Base-by-base conservation (phyloP, 169 alveolate species). In the Fabrea salina region DNA sequence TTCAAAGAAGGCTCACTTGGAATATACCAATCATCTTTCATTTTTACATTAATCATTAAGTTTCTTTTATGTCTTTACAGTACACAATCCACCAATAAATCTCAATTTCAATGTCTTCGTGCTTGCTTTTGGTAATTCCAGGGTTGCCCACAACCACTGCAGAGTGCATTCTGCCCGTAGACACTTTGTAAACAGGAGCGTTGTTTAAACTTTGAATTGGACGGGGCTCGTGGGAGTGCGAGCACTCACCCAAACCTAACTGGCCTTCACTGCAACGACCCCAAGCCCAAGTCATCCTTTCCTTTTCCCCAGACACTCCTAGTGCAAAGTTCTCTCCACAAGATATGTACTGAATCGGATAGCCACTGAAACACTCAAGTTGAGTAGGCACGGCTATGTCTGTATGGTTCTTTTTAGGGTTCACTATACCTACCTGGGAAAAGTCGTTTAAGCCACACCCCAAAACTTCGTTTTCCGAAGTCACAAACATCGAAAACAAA, bases 401-500 rank as follows among this genome's bases (percentile, higher is more conserved):
- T 61, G 41, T 61, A 4, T 61, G 74, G n/a, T 11, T 27, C 39
- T 30, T 61, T 16, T 37, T 16, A 7, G 41, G 74, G 25, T 61
- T 61, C 16, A 41, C 78, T n/a, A 67, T 3, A n/a, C 78, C 78
- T 43, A 67, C 19, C 37, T 67, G 59, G 8, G 61, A 56, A 43
- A 67, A 67, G 27, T 67, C 78, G 44, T 67, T 67, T 59, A 67
- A 41, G 8, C 78, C 78, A 67, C 78, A 67, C n/a, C 61, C 56
- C 0, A 67, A 43, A 7, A 67, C 33, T 4, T 67, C 78, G 22
- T 44, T 44, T 39, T 67, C 40, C 13, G 39, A 56, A 39, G 61
- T 67, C 1, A 67, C 7, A 67, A 67, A 67, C 33, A 67, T 43
- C 16, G 61, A 41, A 67, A 67, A 67, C 64, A 67, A 30, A 11